Conservation (phyloP, 495 filamentous ascomycete genomes). For the Niebla homalea region DNA sequence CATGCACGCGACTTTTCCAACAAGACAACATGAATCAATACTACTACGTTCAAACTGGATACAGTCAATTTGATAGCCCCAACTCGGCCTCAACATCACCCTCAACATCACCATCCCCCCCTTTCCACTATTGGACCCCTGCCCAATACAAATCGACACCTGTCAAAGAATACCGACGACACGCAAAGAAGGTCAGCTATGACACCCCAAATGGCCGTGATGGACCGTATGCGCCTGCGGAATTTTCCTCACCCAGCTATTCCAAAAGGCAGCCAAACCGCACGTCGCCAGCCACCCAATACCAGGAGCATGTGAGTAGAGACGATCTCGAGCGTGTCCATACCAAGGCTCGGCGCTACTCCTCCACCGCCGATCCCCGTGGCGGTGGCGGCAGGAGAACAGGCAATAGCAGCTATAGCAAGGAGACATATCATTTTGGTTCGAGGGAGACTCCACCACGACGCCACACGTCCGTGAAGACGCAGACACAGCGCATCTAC, state of each 20-base stretch:
- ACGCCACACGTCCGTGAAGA: slow-evolving; percentile 26
- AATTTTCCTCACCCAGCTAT: slow-evolving; percentile 24
- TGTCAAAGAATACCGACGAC: slow-evolving; percentile 9
- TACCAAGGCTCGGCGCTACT: slow-evolving; percentile 23
- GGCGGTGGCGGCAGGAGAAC: slow-evolving; percentile 22
- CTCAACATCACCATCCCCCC: slow-evolving; percentile 15
- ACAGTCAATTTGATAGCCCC: slow-evolving; percentile 36
- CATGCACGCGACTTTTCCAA: slow-evolving; percentile 12
- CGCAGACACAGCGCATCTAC: slow-evolving; percentile 39
- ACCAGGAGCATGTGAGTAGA: slow-evolving; percentile 49
- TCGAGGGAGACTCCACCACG: not conserved
- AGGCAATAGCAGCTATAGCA: slow-evolving; percentile 2
- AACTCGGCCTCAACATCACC: slow-evolving; percentile 39
- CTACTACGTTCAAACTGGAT: slow-evolving; percentile 34
- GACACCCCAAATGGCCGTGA: slow-evolving; percentile 19
- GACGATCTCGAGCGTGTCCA: slow-evolving; percentile 28
- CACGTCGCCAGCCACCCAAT: slow-evolving; percentile 31
- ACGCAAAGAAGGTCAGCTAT: slow-evolving; percentile 15
- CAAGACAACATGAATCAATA: slow-evolving; percentile 36
- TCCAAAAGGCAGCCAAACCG: slow-evolving; percentile 37
- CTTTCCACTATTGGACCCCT: slow-evolving; percentile 14
- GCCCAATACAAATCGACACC: slow-evolving; percentile 15
- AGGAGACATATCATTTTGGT: not conserved
- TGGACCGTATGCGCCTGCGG: slow-evolving; percentile 27
- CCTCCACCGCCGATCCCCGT: slow-evolving; percentile 22